phyloP scores from a whole-genome alignment of 2,329 filamentous ascomycete genomes.

The Colletotrichum horii region DNA sequence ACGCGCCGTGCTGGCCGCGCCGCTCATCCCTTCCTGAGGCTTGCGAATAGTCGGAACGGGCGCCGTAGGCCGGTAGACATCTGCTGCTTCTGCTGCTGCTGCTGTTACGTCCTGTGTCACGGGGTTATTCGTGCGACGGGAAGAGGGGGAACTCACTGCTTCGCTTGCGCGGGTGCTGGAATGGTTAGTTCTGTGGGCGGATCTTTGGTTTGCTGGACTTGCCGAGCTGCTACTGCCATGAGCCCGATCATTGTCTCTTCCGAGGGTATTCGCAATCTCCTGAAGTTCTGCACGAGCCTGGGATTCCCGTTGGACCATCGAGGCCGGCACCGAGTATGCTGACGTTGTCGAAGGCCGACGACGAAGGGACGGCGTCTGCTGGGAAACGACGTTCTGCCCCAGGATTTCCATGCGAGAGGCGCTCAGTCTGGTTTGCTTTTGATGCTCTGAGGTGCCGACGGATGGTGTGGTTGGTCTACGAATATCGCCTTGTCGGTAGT shows the following conservation, averaged over 20 bases:
- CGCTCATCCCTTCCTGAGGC: not conserved
- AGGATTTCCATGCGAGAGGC: not conserved
- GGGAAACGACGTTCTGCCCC: not conserved
- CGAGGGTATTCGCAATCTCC: not conserved
- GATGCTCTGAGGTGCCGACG: not conserved
- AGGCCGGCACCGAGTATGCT: not conserved
- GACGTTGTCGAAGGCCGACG: not conserved
- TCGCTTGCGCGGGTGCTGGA: not conserved
- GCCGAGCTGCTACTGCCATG: not conserved
- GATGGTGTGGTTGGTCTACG: not conserved
- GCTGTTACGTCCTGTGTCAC: not conserved
- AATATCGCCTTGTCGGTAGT: not conserved
- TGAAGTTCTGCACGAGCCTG: not conserved
- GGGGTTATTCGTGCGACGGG: not conserved
- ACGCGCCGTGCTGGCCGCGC: not conserved
- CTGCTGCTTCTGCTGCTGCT: no score
- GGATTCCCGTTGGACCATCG: not conserved
- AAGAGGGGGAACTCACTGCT: constrained; percentile 2
- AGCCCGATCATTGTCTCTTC: not conserved
- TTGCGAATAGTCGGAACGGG: not conserved
- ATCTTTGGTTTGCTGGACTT: not conserved
- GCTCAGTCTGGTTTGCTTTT: not conserved
- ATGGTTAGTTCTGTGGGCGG: not conserved
- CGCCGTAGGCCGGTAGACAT: not conserved
- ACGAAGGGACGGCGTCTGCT: not conserved